A percentile compares a stretch with the other conserved stretches of the same genome.
Conservation (phyloP, 2,329 filamentous ascomycete genomes). For the Alternaria ethzedia region DNA sequence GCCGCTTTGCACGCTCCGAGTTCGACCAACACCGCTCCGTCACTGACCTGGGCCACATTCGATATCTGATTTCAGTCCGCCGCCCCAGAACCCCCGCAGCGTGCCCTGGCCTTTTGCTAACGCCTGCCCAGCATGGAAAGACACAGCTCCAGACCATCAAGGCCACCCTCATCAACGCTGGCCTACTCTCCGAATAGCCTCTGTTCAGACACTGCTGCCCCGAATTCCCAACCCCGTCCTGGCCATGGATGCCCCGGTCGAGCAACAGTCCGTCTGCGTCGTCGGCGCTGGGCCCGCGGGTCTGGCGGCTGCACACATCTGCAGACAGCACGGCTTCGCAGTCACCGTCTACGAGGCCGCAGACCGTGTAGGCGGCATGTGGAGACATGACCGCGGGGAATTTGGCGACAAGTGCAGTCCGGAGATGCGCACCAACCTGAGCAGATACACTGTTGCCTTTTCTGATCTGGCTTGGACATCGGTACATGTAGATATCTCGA, state of each 20-base stretch:
- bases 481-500: slow-evolving; percentile 46
- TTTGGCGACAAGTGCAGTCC: slow-evolving; percentile 68
- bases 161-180: slow-evolving; percentile 43
- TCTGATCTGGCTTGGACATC: slow-evolving; percentile 72
- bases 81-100: not conserved
- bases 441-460: slow-evolving; percentile 71
- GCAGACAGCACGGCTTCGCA: slow-evolving; percentile 69
- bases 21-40: slow-evolving; percentile 56
- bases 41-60: slow-evolving; percentile 56
- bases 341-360: slow-evolving; percentile 75
- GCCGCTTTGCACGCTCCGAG: slow-evolving; percentile 56
- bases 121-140: slow-evolving; percentile 50
- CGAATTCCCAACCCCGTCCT: not conserved
- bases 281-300: slow-evolving; percentile 55
- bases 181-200: slow-evolving; percentile 32
- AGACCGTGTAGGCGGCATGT: slow-evolving; percentile 75
- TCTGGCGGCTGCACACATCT: slow-evolving; percentile 65
- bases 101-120: slow-evolving; percentile 1
- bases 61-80: slow-evolving; percentile 56
- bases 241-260: not conserved
- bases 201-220: not conserved
- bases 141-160: slow-evolving; percentile 59
- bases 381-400: slow-evolving; percentile 61
- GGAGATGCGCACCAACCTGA: slow-evolving; percentile 70
- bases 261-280: slow-evolving; percentile 48